A percentile compares a stretch with the other conserved stretches of the same genome.
Evolutionary conservation across 192 early-diverging fungal genomes (phyloP).

Genomic region (Coemansia sp.): DNA sequence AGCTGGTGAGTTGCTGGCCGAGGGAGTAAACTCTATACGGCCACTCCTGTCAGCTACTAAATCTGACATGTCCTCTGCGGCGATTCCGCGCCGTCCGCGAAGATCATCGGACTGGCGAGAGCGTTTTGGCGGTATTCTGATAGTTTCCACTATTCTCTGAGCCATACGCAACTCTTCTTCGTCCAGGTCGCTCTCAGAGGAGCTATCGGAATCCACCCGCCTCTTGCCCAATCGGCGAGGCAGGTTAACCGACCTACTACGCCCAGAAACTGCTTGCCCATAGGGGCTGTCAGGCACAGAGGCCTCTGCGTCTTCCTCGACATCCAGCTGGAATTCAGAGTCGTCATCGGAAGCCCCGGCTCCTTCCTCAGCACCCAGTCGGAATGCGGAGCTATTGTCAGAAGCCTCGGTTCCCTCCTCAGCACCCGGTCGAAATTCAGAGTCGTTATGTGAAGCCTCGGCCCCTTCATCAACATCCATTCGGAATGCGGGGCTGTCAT

Average conservation of each 20-base stretch:
- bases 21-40: slow-evolving; percentile 33
- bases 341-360: background rate
- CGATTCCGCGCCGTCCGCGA: slow-evolving; percentile 45
- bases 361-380: background rate
- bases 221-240: background rate
- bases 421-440: no score
- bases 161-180: background rate
- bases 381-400: background rate
- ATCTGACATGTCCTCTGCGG: slow-evolving; percentile 20
- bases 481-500: slow-evolving; percentile 4
- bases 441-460: background rate
- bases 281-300: background rate
- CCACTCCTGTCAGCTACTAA: background rate
- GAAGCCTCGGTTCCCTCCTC: background rate
- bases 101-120: slow-evolving; percentile 5
- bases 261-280: background rate
- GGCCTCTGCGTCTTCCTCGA: slow-evolving; percentile 1
- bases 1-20: slow-evolving; percentile 12
- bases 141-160: background rate
- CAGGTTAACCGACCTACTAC: background rate
- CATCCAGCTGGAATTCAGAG: slow-evolving; percentile 11
- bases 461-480: slow-evolving; percentile 7
- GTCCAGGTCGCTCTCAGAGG: background rate
- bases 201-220: background rate
- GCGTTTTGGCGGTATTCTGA: background rate